Base-by-base conservation (phyloP, 148 eudicot genomes). In the Nyssa sinensis region DNA sequence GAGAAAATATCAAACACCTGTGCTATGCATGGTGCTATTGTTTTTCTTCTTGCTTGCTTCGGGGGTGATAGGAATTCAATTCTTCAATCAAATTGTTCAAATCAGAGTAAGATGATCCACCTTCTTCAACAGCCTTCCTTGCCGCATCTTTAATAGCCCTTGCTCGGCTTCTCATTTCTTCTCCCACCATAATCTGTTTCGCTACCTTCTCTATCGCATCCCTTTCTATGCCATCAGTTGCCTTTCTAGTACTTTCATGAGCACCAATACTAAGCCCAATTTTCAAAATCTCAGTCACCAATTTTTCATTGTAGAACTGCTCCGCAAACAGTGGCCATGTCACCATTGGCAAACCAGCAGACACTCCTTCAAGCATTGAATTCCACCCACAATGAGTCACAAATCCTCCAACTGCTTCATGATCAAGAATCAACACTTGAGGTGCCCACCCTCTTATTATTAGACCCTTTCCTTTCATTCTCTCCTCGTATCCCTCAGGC, bases 361-460 rank as follows among this genome's bases (percentile, higher is more conserved):
- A 70, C 0, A 77, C 2, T 0, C 79, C 78, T 73, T 77, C 86
- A 29, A 80, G 66, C 3, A 57, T 75, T 10, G 83, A 83, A 41
- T 83, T 83, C 86, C 86, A 84, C 21, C 84, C 84, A 16, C 84
- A 84, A 12, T 84, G 86, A 8, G 86, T 80, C 74, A 84, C 19
- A 24, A 83, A 83, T 0, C 79, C 76, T 8, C 86, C 84, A 3
- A 83, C 34, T 0, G 84, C 49, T 28, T 68, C 71, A 29, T 83
- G 78, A 24, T 71, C 71, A 2, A 83, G 77, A 53, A 83, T 80
- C 77, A 64, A 44, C 60, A 74, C 66, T 58, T 83, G 83, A 0
- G 86, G 83, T 0, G 86, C 83, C 86, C 86, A 83, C 5, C 83
- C 86, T 69, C 55, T 51, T 30, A 80, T 80, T 0, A 83, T 80